Evolutionary conservation across 2,329 filamentous ascomycete genomes (phyloP).

Genomic region (Alternaria arborescens): DNA sequence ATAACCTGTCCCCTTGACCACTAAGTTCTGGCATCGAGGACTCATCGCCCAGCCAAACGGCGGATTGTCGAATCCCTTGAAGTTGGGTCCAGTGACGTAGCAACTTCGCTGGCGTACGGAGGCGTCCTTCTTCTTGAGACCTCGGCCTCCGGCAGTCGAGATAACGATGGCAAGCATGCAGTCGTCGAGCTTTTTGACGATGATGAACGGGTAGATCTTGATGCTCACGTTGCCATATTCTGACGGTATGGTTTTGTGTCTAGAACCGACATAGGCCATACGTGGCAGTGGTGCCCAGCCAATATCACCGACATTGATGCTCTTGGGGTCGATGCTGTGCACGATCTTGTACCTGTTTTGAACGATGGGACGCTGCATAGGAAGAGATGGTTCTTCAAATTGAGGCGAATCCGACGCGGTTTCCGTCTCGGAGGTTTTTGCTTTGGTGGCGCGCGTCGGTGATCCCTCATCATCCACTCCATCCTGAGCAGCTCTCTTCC

Average conservation of each 20-base stretch:
- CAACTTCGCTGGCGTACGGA: neutral
- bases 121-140: neutral
- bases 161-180: neutral
- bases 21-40: neutral
- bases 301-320: slow-evolving; percentile 1
- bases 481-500: neutral
- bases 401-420: neutral
- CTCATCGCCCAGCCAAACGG: neutral
- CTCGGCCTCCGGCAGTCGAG: neutral
- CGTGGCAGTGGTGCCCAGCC: neutral
- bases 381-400: neutral
- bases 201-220: slow-evolving; percentile 2
- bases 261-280: neutral
- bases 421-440: neutral
- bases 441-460: neutral
- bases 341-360: neutral
- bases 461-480: neutral
- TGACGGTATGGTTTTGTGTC: neutral
- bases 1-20: neutral
- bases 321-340: neutral
- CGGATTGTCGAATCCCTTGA: neutral
- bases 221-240: neutral
- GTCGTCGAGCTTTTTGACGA: slow-evolving; percentile 6
- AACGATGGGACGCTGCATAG: neutral
- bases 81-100: neutral